Conservation (phyloP, 1,139 yeast genomes). For the Kurtzmaniella quercitrusa region DNA sequence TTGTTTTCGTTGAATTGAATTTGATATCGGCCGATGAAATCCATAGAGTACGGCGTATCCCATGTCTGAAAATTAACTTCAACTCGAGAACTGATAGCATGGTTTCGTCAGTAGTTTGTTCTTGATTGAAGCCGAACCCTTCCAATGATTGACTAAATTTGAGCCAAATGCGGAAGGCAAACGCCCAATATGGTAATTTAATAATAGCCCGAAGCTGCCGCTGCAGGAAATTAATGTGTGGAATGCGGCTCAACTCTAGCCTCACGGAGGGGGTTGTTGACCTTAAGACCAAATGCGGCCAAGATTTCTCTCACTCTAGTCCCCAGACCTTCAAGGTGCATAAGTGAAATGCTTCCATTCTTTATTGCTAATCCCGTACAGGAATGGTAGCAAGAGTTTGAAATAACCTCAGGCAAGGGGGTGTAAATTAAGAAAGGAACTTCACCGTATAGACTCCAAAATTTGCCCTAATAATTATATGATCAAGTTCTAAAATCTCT, state of each 20-base stretch:
- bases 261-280: background rate
- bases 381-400: background rate
- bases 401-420: background rate
- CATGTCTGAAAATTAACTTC: background rate
- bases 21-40: background rate
- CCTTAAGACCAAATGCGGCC: background rate
- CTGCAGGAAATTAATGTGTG: constrained; percentile 1
- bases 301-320: background rate
- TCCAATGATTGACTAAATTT: background rate
- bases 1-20: too few species aligned
- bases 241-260: background rate
- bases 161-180: background rate
- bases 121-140: background rate
- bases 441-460: too few species aligned
- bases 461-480: too few species aligned
- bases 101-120: background rate
- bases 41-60: background rate
- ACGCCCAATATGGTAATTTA: constrained; percentile 4
- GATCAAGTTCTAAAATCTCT: too few species aligned
- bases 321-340: background rate
- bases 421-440: too few species aligned
- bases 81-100: background rate
- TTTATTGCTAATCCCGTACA: background rate
- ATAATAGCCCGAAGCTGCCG: constrained; percentile 6
- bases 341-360: background rate